A percentile compares a stretch with the other conserved stretches of the same genome.
These are phyloP conservation scores for Eucalyptus microcorys DNA, from an alignment of 345 rosid genomes.

Conservation along the genomic window DNA sequence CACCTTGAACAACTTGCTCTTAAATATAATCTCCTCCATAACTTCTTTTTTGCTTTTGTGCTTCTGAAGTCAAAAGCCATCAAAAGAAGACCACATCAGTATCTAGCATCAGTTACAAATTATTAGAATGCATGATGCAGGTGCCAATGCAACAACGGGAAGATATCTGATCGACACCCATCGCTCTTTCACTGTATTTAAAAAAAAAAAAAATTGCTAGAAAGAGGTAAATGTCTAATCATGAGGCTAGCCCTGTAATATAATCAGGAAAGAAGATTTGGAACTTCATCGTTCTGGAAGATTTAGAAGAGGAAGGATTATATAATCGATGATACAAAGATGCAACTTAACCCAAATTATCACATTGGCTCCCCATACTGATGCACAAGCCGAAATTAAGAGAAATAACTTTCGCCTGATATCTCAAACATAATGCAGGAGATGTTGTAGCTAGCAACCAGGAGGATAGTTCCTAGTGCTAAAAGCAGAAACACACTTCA, in stretches of 20 bases:
- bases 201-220: background rate
- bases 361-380: background rate
- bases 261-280: background rate
- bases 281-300: background rate
- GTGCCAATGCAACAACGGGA: background rate
- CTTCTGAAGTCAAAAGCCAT: slow-evolving; percentile 28
- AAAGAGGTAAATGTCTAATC: background rate
- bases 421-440: background rate
- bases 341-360: background rate
- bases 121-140: background rate
- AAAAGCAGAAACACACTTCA: background rate
- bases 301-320: background rate
- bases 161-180: background rate
- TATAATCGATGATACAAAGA: background rate
- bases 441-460: background rate
- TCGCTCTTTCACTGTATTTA: background rate
- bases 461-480: background rate
- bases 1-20: slow-evolving; percentile 95
- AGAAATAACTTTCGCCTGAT: background rate
- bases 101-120: background rate
- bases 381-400: background rate
- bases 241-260: background rate
- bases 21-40: slow-evolving; percentile 84
- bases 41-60: slow-evolving; percentile 84
- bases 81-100: background rate